These are phyloP conservation scores for Actinomucor elegans DNA, from an alignment of 371 early-diverging fungal genomes.

Conservation along the genomic window DNA sequence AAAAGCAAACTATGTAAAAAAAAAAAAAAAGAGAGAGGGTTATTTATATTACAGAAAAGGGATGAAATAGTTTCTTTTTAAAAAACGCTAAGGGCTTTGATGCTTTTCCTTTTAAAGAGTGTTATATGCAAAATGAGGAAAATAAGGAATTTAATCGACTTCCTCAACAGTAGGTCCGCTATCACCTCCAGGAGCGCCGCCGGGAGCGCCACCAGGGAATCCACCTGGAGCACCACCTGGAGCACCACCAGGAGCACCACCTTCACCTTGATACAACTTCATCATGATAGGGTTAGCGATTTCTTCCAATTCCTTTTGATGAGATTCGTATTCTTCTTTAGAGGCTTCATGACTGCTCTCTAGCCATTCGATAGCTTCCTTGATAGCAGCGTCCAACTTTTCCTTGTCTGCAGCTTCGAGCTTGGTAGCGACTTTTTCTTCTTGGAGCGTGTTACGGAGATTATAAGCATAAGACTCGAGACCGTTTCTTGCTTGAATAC, in stretches of 20 bases:
- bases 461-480: constrained; percentile 88
- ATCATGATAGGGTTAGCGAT: constrained; percentile 88
- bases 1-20: no score
- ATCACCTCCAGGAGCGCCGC: constrained; percentile 78
- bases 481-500: constrained; percentile 81
- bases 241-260: constrained; percentile 59
- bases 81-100: neutral
- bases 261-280: constrained; percentile 62
- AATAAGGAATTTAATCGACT: constrained; percentile 36
- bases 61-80: neutral
- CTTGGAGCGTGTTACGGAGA: constrained; percentile 78
- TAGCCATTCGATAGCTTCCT: constrained; percentile 84
- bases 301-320: constrained; percentile 86
- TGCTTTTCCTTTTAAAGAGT: neutral
- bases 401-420: constrained; percentile 69
- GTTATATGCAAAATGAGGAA: constrained; percentile 4
- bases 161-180: constrained; percentile 49
- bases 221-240: constrained; percentile 66
- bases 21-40: neutral
- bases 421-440: constrained; percentile 75
- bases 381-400: constrained; percentile 77
- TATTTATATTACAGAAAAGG: neutral
- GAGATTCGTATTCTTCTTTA: constrained; percentile 88
- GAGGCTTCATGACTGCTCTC: constrained; percentile 83
- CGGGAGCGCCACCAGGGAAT: constrained; percentile 59